Evolutionary conservation across 2,329 filamentous ascomycete species (phyloP).

Genomic region (Neopestalotiopsis rosae): DNA sequence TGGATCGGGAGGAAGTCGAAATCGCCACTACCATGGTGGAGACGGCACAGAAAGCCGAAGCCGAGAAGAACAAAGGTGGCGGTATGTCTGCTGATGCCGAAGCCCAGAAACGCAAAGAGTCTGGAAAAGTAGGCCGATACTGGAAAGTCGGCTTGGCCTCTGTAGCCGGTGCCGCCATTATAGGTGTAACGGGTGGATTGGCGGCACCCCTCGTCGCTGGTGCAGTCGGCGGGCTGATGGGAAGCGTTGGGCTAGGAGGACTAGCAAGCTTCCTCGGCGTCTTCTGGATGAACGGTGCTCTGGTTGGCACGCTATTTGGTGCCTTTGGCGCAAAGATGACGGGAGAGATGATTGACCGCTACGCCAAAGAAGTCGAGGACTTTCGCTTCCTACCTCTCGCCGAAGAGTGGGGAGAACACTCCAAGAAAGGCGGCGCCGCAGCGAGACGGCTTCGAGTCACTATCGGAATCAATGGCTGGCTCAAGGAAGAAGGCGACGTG

Average conservation of each 20-base stretch:
- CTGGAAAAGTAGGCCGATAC: constrained; percentile 72
- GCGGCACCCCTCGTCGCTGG: constrained; percentile 88
- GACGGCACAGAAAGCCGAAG: constrained; percentile 60
- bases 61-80: constrained; percentile 32
- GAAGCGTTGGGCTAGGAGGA: constrained; percentile 82
- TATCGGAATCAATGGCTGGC: constrained; percentile 88
- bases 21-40: constrained; percentile 78
- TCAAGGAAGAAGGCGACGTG: constrained; percentile 76
- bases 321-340: constrained; percentile 83
- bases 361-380: constrained; percentile 86
- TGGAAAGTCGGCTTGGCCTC: constrained; percentile 93
- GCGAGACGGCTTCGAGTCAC: constrained; percentile 73
- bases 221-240: constrained; percentile 83
- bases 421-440: constrained; percentile 33
- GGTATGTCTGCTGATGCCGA: constrained; percentile 79
- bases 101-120: constrained; percentile 73
- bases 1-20: constrained; percentile 74
- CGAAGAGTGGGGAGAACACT: constrained; percentile 44
- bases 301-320: constrained; percentile 87
- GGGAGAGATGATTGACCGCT: constrained; percentile 85
- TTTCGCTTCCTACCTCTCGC: constrained; percentile 78
- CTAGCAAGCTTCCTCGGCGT: constrained; percentile 86
- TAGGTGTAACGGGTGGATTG: constrained; percentile 91
- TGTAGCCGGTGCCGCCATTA: constrained; percentile 85
- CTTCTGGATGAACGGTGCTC: constrained; percentile 82